Conservation (phyloP, 1,139 yeast species). For the Lodderomyces parapsilosis region DNA sequence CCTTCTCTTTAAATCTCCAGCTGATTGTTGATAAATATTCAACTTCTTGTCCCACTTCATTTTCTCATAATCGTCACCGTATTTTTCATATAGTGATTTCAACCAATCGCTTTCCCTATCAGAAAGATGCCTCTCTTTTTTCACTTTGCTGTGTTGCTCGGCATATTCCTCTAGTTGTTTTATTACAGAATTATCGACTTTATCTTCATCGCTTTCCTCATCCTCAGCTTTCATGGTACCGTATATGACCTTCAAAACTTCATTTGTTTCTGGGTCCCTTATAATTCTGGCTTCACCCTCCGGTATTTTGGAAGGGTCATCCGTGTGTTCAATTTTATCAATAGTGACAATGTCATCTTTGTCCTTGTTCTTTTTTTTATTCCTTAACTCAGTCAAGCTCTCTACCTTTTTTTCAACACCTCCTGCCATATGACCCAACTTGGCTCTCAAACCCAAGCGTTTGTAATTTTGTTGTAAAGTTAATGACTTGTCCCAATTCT, state of each 20-base stretch:
- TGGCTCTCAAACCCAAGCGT: slow-evolving; percentile 69
- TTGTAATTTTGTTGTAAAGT: slow-evolving; percentile 85
- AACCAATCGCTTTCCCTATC: slow-evolving; percentile 80
- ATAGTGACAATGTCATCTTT: slow-evolving; percentile 25
- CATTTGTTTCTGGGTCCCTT: slow-evolving; percentile 67
- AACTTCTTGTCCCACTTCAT: slow-evolving; percentile 92
- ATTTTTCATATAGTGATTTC: slow-evolving; percentile 58
- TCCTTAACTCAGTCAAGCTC: slow-evolving; percentile 28
- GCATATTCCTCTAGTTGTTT: slow-evolving; percentile 71
- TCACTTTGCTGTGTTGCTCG: slow-evolving; percentile 41
- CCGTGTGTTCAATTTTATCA: slow-evolving; percentile 40
- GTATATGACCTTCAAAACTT: slow-evolving; percentile 66
- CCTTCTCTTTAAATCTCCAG: slow-evolving; percentile 77
- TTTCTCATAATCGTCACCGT: slow-evolving; percentile 84
- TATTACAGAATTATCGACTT: slow-evolving; percentile 49
- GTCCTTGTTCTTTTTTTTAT: slow-evolving; percentile 23
- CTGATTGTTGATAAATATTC: slow-evolving; percentile 78
- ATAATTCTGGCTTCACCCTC: slow-evolving; percentile 83
- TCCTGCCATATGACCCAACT: slow-evolving; percentile 65
- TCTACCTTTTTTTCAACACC: slow-evolving; percentile 58
- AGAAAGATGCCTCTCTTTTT: slow-evolving; percentile 56
- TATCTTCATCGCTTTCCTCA: slow-evolving; percentile 21
- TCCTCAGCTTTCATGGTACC: slow-evolving; percentile 50
- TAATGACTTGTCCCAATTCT: slow-evolving; percentile 82
- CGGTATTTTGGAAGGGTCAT: slow-evolving; percentile 58